These are phyloP conservation scores for Ophiostoma quercus DNA, from an alignment of 2,329 filamentous ascomycete species.

Conservation along the genomic window DNA sequence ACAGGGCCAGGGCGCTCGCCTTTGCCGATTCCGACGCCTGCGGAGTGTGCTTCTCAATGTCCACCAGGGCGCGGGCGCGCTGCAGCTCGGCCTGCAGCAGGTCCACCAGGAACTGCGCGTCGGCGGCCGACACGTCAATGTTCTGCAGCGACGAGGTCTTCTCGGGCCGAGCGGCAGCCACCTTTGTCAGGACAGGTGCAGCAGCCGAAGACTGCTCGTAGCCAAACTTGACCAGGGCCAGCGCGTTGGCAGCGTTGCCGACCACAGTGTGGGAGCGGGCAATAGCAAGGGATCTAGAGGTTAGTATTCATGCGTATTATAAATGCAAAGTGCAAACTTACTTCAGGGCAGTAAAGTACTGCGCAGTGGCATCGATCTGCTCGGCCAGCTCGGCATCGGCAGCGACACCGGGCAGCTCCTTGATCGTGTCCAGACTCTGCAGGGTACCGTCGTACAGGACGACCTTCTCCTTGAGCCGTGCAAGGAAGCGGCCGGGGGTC, in stretches of 20 bases:
- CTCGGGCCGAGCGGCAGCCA: slow-evolving; percentile 26
- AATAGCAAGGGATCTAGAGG: slow-evolving; percentile 62
- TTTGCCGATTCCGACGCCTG: not conserved
- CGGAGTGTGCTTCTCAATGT: slow-evolving; percentile 62
- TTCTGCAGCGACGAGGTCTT: slow-evolving; percentile 51
- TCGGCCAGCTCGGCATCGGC: slow-evolving; percentile 70
- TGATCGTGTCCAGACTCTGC: slow-evolving; percentile 85
- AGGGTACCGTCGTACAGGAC: slow-evolving; percentile 88
- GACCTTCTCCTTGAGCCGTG: slow-evolving; percentile 75
- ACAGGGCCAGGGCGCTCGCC: slow-evolving; percentile 44
- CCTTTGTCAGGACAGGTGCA: slow-evolving; percentile 42
- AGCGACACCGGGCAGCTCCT: slow-evolving; percentile 82
- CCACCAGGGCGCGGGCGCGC: slow-evolving; percentile 78
- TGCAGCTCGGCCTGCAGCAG: slow-evolving; percentile 68
- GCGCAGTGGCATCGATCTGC: slow-evolving; percentile 70
- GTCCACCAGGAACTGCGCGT: slow-evolving; percentile 53
- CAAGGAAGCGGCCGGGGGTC: slow-evolving; percentile 67
- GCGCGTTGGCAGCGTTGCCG: slow-evolving; percentile 66
- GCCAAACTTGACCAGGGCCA: slow-evolving; percentile 77
- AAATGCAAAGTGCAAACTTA: not conserved
- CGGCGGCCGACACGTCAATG: slow-evolving; percentile 58
- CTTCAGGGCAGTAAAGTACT: slow-evolving; percentile 78
- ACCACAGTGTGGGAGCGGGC: slow-evolving; percentile 77
- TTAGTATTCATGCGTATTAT: no score
- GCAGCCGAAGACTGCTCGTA: slow-evolving; percentile 55